Percentiles rank a stretch among this genome's conserved stretches.
phyloP scores from a whole-genome alignment of 176 grass and related monocot genomes.

The Chloris gayana region DNA sequence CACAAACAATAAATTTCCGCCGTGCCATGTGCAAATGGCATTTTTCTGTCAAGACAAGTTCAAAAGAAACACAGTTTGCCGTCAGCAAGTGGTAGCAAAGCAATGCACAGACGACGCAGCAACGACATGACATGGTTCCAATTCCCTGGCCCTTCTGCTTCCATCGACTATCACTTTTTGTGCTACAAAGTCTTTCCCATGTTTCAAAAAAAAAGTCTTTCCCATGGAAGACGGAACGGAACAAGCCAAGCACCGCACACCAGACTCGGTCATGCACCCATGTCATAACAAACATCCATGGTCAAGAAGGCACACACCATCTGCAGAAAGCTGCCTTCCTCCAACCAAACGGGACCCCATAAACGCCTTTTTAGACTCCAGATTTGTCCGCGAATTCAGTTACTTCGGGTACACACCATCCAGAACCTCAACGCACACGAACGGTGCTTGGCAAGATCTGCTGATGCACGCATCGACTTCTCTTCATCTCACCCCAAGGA shows the following conservation, averaged over 20 bases:
- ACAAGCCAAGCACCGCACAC: neutral
- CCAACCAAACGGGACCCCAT: conserved; percentile 28
- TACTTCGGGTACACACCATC: conserved; percentile 27
- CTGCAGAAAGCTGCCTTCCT: conserved; percentile 38
- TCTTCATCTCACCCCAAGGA: conserved; percentile 22
- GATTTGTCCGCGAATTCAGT: conserved; percentile 24
- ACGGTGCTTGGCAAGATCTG: conserved; percentile 26
- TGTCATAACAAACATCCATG: neutral
- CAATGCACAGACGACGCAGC: neutral
- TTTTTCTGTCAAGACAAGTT: neutral
- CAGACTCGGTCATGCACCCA: conserved; percentile 1
- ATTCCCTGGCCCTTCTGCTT: neutral
- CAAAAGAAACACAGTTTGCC: neutral
- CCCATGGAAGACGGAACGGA: neutral
- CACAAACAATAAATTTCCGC: neutral
- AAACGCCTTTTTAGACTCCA: neutral
- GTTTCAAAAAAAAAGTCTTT: no score
- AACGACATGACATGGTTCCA: neutral
- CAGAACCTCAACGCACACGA: conserved; percentile 32
- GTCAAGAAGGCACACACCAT: neutral
- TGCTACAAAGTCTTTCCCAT: neutral
- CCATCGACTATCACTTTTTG: neutral
- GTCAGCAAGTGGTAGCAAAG: neutral
- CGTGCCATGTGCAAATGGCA: neutral
- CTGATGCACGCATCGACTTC: neutral